phyloP scores from a whole-genome alignment of 768 basidiomycete genomes.

The Pulveroboletus sp. region DNA sequence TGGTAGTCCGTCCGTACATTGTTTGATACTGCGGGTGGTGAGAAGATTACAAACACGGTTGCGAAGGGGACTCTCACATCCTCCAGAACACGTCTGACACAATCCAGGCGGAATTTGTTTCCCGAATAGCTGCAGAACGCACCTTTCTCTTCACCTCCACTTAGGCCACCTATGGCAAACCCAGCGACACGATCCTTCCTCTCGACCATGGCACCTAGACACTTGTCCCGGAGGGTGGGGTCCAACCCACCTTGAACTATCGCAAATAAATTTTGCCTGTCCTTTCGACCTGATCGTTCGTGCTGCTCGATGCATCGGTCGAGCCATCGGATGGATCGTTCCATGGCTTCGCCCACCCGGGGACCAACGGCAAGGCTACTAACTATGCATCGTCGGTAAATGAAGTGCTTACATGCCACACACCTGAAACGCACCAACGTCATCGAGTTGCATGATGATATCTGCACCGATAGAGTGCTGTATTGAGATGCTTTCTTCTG shows the following conservation, averaged over 20 bases:
- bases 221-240: conserved; percentile 62
- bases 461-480: conserved; percentile 90
- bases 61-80: conserved; percentile 47
- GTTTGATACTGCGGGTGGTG: conserved; percentile 55
- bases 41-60: conserved; percentile 3
- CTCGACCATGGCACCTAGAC: conserved; percentile 76
- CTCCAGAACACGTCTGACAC: conserved; percentile 76
- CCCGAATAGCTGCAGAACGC: conserved; percentile 9
- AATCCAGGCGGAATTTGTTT: conserved; percentile 5
- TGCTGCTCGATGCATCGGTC: conserved; percentile 83
- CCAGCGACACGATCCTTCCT: conserved; percentile 76
- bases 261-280: conserved; percentile 81
- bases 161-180: conserved; percentile 86
- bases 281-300: conserved; percentile 56
- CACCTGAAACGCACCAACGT: conserved; percentile 59
- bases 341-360: conserved; percentile 84
- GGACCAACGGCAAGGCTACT: conserved; percentile 76
- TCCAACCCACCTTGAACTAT: conserved; percentile 90
- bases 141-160: conserved; percentile 92
- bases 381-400: conserved; percentile 39
- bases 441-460: conserved; percentile 94
- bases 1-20: conserved; percentile 76
- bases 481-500: conserved; percentile 86
- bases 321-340: conserved; percentile 83
- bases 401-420: not conserved